Evolutionary conservation across 2,329 filamentous ascomycete species (phyloP).

Genomic region (Catunica adiposa): DNA sequence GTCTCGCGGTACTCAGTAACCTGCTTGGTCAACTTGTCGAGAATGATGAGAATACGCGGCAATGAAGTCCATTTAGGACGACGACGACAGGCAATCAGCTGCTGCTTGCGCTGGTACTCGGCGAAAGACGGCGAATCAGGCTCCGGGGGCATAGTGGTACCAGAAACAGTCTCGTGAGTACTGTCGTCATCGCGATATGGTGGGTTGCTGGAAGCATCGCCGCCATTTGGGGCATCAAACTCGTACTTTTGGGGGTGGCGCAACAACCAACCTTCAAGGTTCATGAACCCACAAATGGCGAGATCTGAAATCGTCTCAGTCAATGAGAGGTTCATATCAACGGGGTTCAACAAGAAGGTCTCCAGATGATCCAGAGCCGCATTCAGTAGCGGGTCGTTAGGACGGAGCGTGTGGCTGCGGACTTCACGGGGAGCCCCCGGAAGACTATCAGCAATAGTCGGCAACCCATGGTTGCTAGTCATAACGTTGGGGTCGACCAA

Average conservation of each 20-base stretch:
- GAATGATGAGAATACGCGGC: constrained; percentile 37
- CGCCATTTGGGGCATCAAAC: constrained; percentile 33
- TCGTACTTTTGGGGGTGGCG: constrained; percentile 50
- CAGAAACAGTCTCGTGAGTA: constrained; percentile 2
- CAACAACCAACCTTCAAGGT: constrained; percentile 79
- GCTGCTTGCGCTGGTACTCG: constrained; percentile 22
- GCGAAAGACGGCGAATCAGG: constrained; percentile 25
- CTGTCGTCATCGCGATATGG: constrained; percentile 24
- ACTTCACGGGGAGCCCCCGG: constrained; percentile 46
- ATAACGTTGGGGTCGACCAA: constrained; percentile 46
- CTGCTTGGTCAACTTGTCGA: constrained; percentile 46
- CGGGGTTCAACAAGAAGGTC: constrained; percentile 74
- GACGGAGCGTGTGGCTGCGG: constrained; percentile 42
- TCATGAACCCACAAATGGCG: constrained; percentile 68
- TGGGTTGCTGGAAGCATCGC: constrained; percentile 18
- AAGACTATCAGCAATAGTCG: constrained; percentile 37
- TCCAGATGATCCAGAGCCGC: constrained; percentile 55
- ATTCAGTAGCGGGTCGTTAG: constrained; percentile 45
- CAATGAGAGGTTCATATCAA: constrained; percentile 77
- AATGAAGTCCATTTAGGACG: constrained; percentile 38
- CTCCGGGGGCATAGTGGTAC: constrained; percentile 23
- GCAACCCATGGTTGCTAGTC: constrained; percentile 38
- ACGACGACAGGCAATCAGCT: constrained; percentile 26
- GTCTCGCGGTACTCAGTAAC: constrained; percentile 43
- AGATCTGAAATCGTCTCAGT: constrained; percentile 73